phyloP scores from a whole-genome alignment of 2,329 filamentous ascomycete genomes.

The Colletotrichum sp. region DNA sequence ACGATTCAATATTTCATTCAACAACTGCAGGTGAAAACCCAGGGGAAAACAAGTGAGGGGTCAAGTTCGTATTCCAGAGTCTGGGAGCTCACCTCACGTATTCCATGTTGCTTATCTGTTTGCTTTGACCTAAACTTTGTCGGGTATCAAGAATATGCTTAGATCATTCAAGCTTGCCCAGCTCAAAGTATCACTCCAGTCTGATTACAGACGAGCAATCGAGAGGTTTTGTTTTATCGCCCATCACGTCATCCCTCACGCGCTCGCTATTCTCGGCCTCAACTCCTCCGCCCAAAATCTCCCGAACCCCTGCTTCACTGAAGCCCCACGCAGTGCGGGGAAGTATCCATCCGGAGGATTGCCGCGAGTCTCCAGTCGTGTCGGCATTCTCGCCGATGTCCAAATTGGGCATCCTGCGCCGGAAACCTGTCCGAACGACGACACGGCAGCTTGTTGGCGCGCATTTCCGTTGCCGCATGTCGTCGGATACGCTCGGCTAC shows the following conservation, averaged over 20 bases:
- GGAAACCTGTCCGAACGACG: neutral
- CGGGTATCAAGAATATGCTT: neutral
- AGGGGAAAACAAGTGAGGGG: neutral
- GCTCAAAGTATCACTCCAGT: neutral
- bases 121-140: neutral
- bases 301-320: neutral
- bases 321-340: conserved; percentile 2
- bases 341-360: neutral
- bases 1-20: neutral
- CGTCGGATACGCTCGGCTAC: neutral
- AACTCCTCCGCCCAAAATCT: neutral
- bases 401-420: neutral
- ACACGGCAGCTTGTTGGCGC: neutral
- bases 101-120: conserved; percentile 16
- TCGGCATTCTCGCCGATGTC: conserved; percentile 15
- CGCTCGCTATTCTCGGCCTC: neutral
- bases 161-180: neutral
- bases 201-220: neutral
- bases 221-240: neutral
- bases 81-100: conserved; percentile 23
- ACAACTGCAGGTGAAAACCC: neutral
- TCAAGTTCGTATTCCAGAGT: neutral
- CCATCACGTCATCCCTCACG: neutral
- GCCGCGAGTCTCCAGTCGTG: neutral
- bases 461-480: neutral